Evolutionary conservation across 108 stramenopile species (phyloP), one percentile per base, ranked within the genome.

Genomic region (Cyclotella atomus): DNA sequence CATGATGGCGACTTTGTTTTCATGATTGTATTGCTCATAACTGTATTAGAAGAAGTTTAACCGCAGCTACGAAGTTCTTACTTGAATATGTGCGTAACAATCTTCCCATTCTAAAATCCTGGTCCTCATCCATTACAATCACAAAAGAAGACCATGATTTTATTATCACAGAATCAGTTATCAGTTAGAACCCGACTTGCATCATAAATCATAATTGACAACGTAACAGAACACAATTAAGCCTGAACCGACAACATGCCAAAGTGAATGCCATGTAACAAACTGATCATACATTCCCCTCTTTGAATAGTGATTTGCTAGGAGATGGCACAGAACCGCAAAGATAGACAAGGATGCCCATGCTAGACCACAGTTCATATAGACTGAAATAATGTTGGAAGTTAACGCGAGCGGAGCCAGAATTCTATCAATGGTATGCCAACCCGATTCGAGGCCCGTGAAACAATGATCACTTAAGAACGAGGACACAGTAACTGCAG

Each of bases 401-500:
- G 67, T 35, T 8, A 82, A 78, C 7, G 81, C 77, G 38, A 82
- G 29, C 10, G 81, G 81, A 5, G 81, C 81, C 76, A 82, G n/a
- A 3, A 62, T 35, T 44, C 72, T 77, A 45, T 82, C 81, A n/a
- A 82, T 8, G 1, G 52, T 33, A 45, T 82, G 75, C 15, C 64
- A 65, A 7, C 45, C 66, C 14, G 81, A 82, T 43, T 82, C 81
- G 1, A 82, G n/a, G 1, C 81, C 81, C 33, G 76, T 82, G 29
- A 78, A 82, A 17, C 73, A 71, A 25, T 82, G 77, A 78, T 82
- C 81, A 52, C 76, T 77, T 23, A 77, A 45, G 49, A 66, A 82
- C 32, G 77, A 78, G 7, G 81, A 64, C 4, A 78, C 50, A 0
- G 81, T 67, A 1, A 82, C 81, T 3, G 20, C 21, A 15, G 44